Percentiles rank a stretch among this genome's conserved stretches.
These are phyloP conservation scores for Leccinellum rugosiceps DNA, from an alignment of 768 basidiomycete genomes.

Conservation along the genomic window DNA sequence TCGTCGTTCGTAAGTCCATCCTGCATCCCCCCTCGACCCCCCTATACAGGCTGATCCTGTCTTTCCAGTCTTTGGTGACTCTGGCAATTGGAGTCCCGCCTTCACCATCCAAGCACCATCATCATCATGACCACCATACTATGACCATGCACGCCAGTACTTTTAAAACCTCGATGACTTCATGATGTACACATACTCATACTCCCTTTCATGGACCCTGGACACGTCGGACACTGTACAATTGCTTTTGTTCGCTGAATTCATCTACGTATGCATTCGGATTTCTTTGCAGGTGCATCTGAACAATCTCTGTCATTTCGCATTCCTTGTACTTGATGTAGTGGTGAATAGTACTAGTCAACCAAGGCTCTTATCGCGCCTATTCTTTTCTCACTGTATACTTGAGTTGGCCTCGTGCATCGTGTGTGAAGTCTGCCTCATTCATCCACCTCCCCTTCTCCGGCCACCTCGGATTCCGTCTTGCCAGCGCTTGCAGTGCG, in stretches of 20 bases:
- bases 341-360: neutral
- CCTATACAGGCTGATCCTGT: neutral
- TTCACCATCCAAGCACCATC: conserved; percentile 39
- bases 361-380: neutral
- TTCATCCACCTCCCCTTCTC: neutral
- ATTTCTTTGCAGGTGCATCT: neutral
- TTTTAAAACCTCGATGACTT: conserved; percentile 11
- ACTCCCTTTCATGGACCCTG: conserved; percentile 9
- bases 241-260: conserved; percentile 1
- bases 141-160: conserved; percentile 1
- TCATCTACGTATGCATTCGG: neutral
- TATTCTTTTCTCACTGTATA: neutral
- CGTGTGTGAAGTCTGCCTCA: neutral
- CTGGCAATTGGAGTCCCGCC: conserved; percentile 44
- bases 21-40: neutral
- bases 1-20: conserved; percentile 40
- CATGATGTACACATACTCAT: conserved; percentile 10
- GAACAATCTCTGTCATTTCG: conserved; percentile 4
- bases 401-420: neutral
- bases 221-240: conserved; percentile 11
- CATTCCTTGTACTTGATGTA: conserved; percentile 9
- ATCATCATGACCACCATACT: conserved; percentile 16
- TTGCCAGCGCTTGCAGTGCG: neutral
- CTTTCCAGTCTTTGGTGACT: conserved; percentile 49
- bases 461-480: neutral